Conservation (phyloP, 2,329 filamentous ascomycete species). For the Claviceps pazoutovae region DNA sequence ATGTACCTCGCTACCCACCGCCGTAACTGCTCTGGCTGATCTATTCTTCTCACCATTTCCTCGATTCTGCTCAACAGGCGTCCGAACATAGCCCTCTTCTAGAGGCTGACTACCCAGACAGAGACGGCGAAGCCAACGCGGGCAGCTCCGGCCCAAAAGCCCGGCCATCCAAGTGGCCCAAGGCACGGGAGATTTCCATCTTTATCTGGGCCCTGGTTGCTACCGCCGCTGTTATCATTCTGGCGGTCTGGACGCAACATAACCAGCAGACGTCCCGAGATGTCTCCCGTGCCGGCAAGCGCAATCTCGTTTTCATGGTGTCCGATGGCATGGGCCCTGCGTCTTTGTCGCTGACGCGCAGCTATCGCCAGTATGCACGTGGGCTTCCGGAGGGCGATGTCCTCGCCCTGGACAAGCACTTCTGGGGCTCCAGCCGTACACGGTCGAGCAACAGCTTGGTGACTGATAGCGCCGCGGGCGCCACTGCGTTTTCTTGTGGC, state of each 20-base stretch:
- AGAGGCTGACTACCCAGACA: neutral
- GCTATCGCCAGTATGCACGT: slow-evolving; percentile 66
- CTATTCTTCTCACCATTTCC: neutral
- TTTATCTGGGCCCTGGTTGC: slow-evolving; percentile 4
- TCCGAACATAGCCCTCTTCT: slow-evolving; percentile 5
- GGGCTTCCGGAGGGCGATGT: slow-evolving; percentile 61
- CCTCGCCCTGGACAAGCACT: slow-evolving; percentile 70
- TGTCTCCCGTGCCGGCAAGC: slow-evolving; percentile 46
- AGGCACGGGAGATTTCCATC: slow-evolving; percentile 3
- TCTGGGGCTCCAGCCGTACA: slow-evolving; percentile 83
- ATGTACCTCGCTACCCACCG: neutral
- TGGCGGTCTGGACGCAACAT: slow-evolving; percentile 55
- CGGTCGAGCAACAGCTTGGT: slow-evolving; percentile 72
- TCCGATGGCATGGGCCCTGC: slow-evolving; percentile 97
- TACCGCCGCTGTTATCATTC: slow-evolving; percentile 4
- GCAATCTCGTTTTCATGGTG: slow-evolving; percentile 97
- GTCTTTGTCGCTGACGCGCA: slow-evolving; percentile 72
- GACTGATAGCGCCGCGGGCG: slow-evolving; percentile 92
- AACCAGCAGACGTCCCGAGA: slow-evolving; percentile 34
- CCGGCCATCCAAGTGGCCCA: slow-evolving; percentile 35
- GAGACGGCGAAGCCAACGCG: slow-evolving; percentile 57
- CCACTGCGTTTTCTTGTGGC: slow-evolving; percentile 88
- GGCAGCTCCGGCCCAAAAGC: slow-evolving; percentile 63
- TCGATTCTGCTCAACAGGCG: neutral
- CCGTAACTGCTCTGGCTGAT: neutral